phyloP scores from a whole-genome alignment of 352 stramenopile species.

The Phytophthora agathidicida region DNA sequence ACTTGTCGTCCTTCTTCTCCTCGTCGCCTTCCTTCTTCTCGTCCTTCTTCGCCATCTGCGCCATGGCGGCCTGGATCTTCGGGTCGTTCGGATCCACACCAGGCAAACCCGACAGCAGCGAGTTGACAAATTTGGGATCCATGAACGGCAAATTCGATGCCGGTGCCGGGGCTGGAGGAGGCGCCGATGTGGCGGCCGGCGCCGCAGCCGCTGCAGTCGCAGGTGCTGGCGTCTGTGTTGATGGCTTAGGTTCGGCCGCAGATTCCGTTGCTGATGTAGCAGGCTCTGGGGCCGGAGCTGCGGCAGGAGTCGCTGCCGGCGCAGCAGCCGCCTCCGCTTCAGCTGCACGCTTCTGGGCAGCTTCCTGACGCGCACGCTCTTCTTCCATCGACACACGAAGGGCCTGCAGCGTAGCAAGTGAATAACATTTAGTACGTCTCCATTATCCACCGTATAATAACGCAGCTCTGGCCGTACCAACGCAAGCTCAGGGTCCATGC shows the following conservation, averaged over 20 bases:
- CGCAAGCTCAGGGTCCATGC: constrained; percentile 98
- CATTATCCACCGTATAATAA: not conserved
- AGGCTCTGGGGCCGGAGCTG: constrained; percentile 34
- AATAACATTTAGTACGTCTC: constrained; percentile 9
- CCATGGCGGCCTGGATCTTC: constrained; percentile 92
- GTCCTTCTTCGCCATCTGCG: constrained; percentile 84
- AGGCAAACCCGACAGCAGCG: constrained; percentile 85
- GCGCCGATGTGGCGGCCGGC: constrained; percentile 29
- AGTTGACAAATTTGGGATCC: constrained; percentile 91
- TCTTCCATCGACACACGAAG: constrained; percentile 99
- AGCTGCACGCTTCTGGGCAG: constrained; percentile 89
- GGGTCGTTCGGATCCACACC: constrained; percentile 93
- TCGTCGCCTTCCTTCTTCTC: constrained; percentile 85
- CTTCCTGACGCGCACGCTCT: constrained; percentile 95
- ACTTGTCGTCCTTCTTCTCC: constrained; percentile 89
- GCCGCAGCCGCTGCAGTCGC: constrained; percentile 21
- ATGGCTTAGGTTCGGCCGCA: constrained; percentile 42
- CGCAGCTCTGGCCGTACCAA: constrained; percentile 75
- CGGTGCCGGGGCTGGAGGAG: constrained; percentile 72
- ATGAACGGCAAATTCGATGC: constrained; percentile 89
- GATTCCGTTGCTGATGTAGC: constrained; percentile 55
- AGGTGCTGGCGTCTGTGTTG: constrained; percentile 35
- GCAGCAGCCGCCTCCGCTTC: constrained; percentile 78
- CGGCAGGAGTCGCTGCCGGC: constrained; percentile 43
- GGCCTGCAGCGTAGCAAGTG: constrained; percentile 40